Evolutionary conservation across 768 basidiomycete species (phyloP), one percentile per base, ranked within the genome.

Genomic region (Filobasidium floriforme): DNA sequence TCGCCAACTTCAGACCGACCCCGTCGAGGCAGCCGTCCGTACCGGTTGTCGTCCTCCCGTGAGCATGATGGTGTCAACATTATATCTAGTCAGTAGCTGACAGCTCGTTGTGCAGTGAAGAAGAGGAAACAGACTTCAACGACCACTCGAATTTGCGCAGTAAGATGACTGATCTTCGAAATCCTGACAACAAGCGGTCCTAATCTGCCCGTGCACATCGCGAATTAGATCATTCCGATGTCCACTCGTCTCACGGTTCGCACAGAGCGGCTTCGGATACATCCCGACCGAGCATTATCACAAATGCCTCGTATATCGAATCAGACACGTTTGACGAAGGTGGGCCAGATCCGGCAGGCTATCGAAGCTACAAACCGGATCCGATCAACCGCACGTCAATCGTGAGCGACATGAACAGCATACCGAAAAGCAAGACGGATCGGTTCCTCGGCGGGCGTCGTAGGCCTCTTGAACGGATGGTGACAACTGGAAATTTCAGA

Each of bases 381-480:
- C 54, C 18, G 15, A 9, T n/a, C 2, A 32, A 24, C 15, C 54
- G 54, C 3, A 57, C 54, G 26, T 57, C 54, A n/a, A 57, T 37
- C 19, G 43, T n/a, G 5, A 22, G 43, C 61, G 41, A 62, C 26
- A 26, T 32, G 15, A 62, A 19, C 18, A 49, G 18, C 41, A 15
- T 29, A 12, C 41, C 32, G 9, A 32, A n/a, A 29, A 60, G n/a
- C 59, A 49, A 49, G 12, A 18, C 54, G 29, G 7, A 24, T n/a
- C n/a, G n/a, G 14, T 28, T 57, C 24, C 15, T 57, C 15, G 24
- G 54, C 14, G 51, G 26, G 9, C 18, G 9, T 12, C 19, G 26
- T 10, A 40, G 40, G 15, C 62, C 62, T 46, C 52, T 63, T 6
- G 62, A 51, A 24, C 22, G 62, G 62, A 54, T 49, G 29, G 62